Evolutionary conservation across 2,329 filamentous ascomycete genomes (phyloP).

Genomic region (Akanthomyces muscarius): DNA sequence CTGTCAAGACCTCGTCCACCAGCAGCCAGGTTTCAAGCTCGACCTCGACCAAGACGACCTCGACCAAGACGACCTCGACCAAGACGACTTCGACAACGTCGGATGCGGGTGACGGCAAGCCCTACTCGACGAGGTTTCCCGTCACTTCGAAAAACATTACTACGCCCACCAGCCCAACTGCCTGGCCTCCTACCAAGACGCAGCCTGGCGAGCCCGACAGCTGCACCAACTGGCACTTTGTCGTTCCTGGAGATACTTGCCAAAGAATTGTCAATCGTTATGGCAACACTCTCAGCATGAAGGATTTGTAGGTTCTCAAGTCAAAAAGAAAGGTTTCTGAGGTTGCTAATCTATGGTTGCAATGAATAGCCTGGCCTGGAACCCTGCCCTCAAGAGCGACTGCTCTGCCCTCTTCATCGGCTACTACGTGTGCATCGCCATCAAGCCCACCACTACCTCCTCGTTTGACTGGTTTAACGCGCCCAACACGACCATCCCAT

Average conservation of each 20-base stretch:
- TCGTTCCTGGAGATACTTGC: conserved; percentile 15
- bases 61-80: not conserved
- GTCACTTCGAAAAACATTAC: conserved; percentile 15
- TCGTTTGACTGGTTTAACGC: conserved; percentile 9
- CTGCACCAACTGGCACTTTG: conserved; percentile 20
- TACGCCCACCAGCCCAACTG: conserved; percentile 13
- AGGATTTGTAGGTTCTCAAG: conserved; percentile 1
- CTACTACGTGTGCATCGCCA: conserved; percentile 11
- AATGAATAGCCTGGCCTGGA: conserved; percentile 16
- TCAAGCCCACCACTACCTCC: not conserved
- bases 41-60: not conserved
- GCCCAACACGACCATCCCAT: conserved; percentile 1
- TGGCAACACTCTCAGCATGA: not conserved
- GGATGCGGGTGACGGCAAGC: not conserved
- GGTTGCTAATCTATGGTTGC: not conserved
- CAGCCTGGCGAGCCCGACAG: conserved; percentile 21
- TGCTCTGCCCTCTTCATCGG: conserved; percentile 18
- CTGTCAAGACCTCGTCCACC: conserved; percentile 13
- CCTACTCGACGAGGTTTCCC: conserved; percentile 13
- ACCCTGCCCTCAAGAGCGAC: conserved; percentile 18
- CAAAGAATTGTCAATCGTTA: conserved; percentile 10
- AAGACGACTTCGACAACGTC: not conserved
- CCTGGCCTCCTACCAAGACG: conserved; percentile 22
- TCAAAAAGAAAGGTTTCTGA: not conserved
- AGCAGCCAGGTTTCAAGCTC: not conserved